Evolutionary conservation across 78 protist species (phyloP), one percentile per base, ranked within the genome.

Genomic region (Dictyostelium brefeldianum): DNA sequence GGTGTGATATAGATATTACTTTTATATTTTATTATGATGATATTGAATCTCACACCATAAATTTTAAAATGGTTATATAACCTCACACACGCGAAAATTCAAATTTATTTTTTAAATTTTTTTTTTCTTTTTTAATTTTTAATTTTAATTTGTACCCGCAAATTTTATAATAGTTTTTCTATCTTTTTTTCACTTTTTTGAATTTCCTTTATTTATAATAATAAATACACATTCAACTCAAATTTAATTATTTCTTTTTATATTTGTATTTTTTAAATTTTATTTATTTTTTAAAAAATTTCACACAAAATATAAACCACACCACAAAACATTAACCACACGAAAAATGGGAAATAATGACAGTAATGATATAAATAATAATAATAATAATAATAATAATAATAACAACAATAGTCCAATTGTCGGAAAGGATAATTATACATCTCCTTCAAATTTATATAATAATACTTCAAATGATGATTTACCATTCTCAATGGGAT

Each of bases 401-500:
- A 56, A 56, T 56, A 56, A 56, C n/a, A 56, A 14, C 5, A 56
- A 56, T 56, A 56, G 7, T 56, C 17, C 17, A 20, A 56, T 20
- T 22, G 10, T 25, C 22, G 27, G 25, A 9, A 59, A 59, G n/a
- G 25, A 59, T 22, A 59, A 62, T 62, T 11, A 25, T 25, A 22
- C n/a, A 25, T n/a, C n/a, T n/a, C n/a, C n/a, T 62, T 25, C 27
- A 11, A 36, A 25, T 11, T 10, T 11, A 25, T 11, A 17, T 0
- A n/a, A n/a, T 25, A 67, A 67, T 67, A 67, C 25, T 67, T 11
- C 18, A 15, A 41, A 41, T 31, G 75, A 67, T 17, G 75, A 67
- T 29, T 29, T 67, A 41, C 75, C 75, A 29, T 67, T 67, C 31
- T 67, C 75, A 6, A 67, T 67, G 75, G 75, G 75, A n/a, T n/a